These are phyloP conservation scores for Pythium scleroteichum DNA, from an alignment of 352 stramenopile species.

Conservation along the genomic window DNA sequence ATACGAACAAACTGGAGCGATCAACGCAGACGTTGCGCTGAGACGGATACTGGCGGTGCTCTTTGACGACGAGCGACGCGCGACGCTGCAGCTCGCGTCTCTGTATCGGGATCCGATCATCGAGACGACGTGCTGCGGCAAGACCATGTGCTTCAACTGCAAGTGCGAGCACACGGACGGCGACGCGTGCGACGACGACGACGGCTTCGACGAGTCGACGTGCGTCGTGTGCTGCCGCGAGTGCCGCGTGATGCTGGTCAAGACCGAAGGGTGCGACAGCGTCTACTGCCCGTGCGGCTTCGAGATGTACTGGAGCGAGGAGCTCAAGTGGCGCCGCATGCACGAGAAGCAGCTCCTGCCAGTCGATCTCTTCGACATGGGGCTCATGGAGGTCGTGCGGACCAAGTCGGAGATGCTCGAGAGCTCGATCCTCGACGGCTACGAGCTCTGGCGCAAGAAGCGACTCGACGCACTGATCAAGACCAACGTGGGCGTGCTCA, in stretches of 20 bases:
- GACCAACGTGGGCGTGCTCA: no score
- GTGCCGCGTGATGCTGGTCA: slow-evolving; percentile 47
- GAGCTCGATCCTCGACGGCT: background rate
- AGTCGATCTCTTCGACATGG: slow-evolving; percentile 35
- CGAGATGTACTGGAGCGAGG: slow-evolving; percentile 39
- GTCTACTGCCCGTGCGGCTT: slow-evolving; percentile 52
- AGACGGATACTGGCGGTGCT: slow-evolving; percentile 22
- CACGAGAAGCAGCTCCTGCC: slow-evolving; percentile 26
- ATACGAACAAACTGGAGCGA: background rate
- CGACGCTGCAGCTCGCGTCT: slow-evolving; percentile 40
- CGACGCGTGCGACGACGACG: slow-evolving; percentile 4
- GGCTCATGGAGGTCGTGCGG: slow-evolving; percentile 6
- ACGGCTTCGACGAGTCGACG: slow-evolving; percentile 28
- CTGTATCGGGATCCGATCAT: slow-evolving; percentile 33
- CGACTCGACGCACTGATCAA: no score
- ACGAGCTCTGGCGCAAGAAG: no score
- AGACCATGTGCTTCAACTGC: slow-evolving; percentile 57
- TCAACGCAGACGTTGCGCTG: background rate
- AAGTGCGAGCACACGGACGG: slow-evolving; percentile 37
- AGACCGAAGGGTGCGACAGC: slow-evolving; percentile 50
- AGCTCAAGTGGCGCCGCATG: slow-evolving; percentile 24
- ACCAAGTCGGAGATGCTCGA: background rate
- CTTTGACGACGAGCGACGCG: slow-evolving; percentile 43
- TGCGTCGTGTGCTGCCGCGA: slow-evolving; percentile 42
- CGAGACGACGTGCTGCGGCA: slow-evolving; percentile 39